These are phyloP conservation scores for Paraphoma sp. DNA, from an alignment of 2,329 filamentous ascomycete genomes.

Conservation along the genomic window DNA sequence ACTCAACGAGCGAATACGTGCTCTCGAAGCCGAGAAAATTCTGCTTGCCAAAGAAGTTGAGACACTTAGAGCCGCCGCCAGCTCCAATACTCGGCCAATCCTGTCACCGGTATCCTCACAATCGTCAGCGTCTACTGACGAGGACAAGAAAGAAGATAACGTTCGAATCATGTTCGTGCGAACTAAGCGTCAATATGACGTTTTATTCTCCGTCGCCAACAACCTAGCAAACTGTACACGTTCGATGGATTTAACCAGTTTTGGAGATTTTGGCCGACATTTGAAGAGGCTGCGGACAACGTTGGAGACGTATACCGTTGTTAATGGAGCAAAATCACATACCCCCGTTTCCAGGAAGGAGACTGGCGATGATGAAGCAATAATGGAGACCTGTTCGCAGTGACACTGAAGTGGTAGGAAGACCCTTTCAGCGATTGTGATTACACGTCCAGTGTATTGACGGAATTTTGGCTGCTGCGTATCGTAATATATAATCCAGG, in stretches of 20 bases:
- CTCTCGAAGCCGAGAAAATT: background rate
- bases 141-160: conserved; percentile 22
- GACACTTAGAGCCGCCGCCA: background rate
- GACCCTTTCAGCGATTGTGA: too few species aligned
- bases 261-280: conserved; percentile 34
- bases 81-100: conserved; percentile 4
- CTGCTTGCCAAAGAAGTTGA: conserved; percentile 4
- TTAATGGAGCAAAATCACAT: background rate
- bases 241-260: conserved; percentile 20
- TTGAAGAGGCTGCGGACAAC: conserved; percentile 16
- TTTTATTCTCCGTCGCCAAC: conserved; percentile 8
- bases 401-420: background rate
- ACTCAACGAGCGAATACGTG: background rate
- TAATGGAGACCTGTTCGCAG: background rate
- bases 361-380: background rate
- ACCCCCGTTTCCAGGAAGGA: too few species aligned
- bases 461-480: too few species aligned
- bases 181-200: conserved; percentile 26
- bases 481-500: too few species aligned
- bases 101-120: background rate
- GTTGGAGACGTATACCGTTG: conserved; percentile 13
- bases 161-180: conserved; percentile 26
- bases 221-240: conserved; percentile 16
- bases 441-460: too few species aligned
- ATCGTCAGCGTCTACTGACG: background rate